Base-by-base conservation (phyloP, 768 basidiomycete species). In the Lentinula edodes region DNA sequence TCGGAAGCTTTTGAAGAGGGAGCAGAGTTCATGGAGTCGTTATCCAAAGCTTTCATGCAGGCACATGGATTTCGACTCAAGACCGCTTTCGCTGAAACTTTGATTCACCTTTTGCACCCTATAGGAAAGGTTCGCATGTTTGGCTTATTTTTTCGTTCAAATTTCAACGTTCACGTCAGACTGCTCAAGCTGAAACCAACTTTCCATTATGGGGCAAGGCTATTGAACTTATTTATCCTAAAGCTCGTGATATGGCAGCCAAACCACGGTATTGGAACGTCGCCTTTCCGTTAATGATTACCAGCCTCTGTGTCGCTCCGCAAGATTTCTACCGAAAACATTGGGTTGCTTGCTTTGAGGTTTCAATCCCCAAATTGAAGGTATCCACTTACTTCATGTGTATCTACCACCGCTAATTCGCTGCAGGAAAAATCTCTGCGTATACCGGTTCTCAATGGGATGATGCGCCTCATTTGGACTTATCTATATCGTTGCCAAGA, bases 401-500 rank as follows among this genome's bases (percentile, higher is more conserved):
- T 23, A n/a, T n/a, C n/a, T n/a, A n/a, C 61, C 41, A 61, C n/a
- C 58, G 46, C 63, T 61, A 64, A 65, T 34, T 52, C 38, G 63
- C 34, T 0, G n/a, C 61, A 96, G 93, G 95, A 97, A 66, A 90
- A 89, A 64, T 78, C 85, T 0, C 79, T 82, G 60, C 84, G 93
- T 12, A 76, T 83, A 0, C 80, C 84, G 2, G 82, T 92, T 20
- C 78, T 95, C 75, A 95, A 95, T 65, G 91, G 91, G 12, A 83
- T 91, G 60, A 70, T 93, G 64, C 86, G 95, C 8, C 73, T 97
- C 45, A 75, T 95, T 38, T 98, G 95, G 95, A 92, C 94, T 2
- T 98, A 97, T 72, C 78, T 97, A n/a, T 95, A 93, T 69, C 88
- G 95, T 15, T 95, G 93, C 69, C 87, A 89, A 64, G 95, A 98